Conservation (phyloP, 495 filamentous ascomycete species). For the Neurospora discreta region DNA sequence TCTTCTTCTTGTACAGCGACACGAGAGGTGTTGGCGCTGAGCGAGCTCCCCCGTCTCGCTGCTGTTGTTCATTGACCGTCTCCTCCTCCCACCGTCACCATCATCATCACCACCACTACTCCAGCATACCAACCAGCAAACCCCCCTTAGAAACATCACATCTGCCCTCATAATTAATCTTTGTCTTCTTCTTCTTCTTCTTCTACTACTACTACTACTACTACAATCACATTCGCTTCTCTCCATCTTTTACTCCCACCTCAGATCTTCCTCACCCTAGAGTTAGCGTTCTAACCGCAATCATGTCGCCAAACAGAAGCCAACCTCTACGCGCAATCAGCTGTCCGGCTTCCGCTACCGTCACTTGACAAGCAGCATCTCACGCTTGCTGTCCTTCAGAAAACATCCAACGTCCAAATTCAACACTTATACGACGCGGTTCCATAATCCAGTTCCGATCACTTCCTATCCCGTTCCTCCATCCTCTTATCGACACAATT, state of each 20-base stretch:
- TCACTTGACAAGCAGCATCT: conserved; percentile 19
- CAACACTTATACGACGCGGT: background rate
- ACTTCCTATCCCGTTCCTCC: background rate
- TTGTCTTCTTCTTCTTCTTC: conserved; percentile 13
- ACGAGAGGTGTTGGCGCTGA: conserved; percentile 2
- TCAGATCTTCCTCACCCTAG: conserved; percentile 17
- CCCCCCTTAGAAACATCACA: conserved; percentile 1
- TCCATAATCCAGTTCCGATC: background rate
- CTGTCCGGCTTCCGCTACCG: conserved; percentile 11
- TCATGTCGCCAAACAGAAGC: conserved; percentile 39
- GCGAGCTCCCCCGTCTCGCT: background rate
- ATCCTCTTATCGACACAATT: background rate
- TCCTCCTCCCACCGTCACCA: conserved; percentile 10
- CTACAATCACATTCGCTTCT: conserved; percentile 18
- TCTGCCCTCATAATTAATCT: conserved; percentile 9
- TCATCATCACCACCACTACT: background rate
- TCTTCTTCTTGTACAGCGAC: conserved; percentile 3
- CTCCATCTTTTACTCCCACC: conserved; percentile 12
- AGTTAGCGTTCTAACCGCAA: conserved; percentile 41
- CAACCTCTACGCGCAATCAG: conserved; percentile 14
- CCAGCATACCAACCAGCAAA: background rate
- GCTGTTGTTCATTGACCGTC: conserved; percentile 9
- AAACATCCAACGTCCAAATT: background rate
- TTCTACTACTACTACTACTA: too few species aligned
- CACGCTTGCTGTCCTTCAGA: conserved; percentile 1